Evolutionary conservation across 2,329 filamentous ascomycete genomes (phyloP).

Genomic region (Cordyceps farinosa): DNA sequence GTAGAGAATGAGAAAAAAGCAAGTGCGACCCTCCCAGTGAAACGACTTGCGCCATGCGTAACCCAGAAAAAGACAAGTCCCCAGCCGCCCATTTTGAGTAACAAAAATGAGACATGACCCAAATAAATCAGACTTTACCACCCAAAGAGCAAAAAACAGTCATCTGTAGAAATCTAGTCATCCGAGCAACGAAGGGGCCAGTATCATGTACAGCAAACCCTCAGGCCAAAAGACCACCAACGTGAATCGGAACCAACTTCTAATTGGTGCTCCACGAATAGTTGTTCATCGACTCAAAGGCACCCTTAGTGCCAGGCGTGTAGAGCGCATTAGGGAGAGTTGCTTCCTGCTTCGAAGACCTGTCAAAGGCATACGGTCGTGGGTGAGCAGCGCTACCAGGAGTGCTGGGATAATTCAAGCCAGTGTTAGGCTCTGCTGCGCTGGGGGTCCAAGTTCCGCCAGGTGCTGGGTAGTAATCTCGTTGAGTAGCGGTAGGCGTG

Average conservation of each 20-base stretch:
- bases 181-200: not conserved
- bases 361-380: conserved; percentile 49
- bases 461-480: conserved; percentile 52
- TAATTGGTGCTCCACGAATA: conserved; percentile 56
- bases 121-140: not conserved
- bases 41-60: conserved; percentile 8
- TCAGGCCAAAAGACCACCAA: conserved; percentile 12
- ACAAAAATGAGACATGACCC: conserved; percentile 1
- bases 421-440: conserved; percentile 44
- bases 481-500: conserved; percentile 23
- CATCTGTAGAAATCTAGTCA: not conserved
- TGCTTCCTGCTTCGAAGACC: conserved; percentile 32
- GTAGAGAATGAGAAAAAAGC: conserved; percentile 7
- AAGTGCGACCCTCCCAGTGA: conserved; percentile 5
- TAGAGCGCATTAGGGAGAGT: conserved; percentile 38
- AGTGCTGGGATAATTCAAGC: conserved; percentile 40
- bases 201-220: conserved; percentile 13
- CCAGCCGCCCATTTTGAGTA: conserved; percentile 16
- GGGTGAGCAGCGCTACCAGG: conserved; percentile 27
- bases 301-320: conserved; percentile 37
- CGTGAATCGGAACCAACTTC: not conserved
- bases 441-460: conserved; percentile 50
- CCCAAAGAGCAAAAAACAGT: not conserved
- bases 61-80: conserved; percentile 16
- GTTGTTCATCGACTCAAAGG: conserved; percentile 50